These are phyloP conservation scores for Phytophthora boehmeriae DNA, from an alignment of 352 stramenopile species.

Conservation along the genomic window DNA sequence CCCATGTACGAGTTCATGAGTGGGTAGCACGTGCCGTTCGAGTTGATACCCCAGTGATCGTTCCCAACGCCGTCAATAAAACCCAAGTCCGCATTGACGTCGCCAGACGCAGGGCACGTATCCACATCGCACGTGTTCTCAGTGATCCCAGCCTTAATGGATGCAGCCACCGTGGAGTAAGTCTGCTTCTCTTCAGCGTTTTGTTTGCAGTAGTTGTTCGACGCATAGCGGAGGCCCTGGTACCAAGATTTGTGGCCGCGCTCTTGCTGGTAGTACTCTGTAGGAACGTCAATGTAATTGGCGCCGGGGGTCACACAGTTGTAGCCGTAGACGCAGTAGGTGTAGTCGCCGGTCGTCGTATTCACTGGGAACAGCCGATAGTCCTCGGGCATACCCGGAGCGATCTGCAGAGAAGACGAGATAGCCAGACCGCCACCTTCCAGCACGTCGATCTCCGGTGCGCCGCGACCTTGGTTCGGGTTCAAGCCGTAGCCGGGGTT, in stretches of 20 bases:
- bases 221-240: constrained; percentile 39
- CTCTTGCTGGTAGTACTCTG: constrained; percentile 34
- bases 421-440: constrained; percentile 83
- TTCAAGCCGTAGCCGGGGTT: constrained; percentile 91
- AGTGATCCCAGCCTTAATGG: constrained; percentile 37
- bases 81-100: constrained; percentile 50
- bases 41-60: constrained; percentile 67
- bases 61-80: constrained; percentile 41
- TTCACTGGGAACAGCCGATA: constrained; percentile 62
- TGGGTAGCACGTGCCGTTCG: constrained; percentile 66
- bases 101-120: constrained; percentile 48
- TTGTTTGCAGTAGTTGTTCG: constrained; percentile 39
- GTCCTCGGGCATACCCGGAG: constrained; percentile 62
- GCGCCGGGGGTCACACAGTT: constrained; percentile 50
- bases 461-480: constrained; percentile 79
- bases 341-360: constrained; percentile 15
- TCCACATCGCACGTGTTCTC: constrained; percentile 47
- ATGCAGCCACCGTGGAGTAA: constrained; percentile 31
- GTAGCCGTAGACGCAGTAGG: constrained; percentile 48
- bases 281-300: constrained; percentile 53
- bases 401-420: constrained; percentile 91
- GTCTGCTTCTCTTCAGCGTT: constrained; percentile 26
- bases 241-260: constrained; percentile 46
- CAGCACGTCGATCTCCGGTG: constrained; percentile 94
- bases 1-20: constrained; percentile 71